A percentile compares a stretch with the other conserved stretches of the same genome.
These are phyloP conservation scores for Phialophora macrospora DNA, from an alignment of 2,329 filamentous ascomycete species.

Conservation along the genomic window DNA sequence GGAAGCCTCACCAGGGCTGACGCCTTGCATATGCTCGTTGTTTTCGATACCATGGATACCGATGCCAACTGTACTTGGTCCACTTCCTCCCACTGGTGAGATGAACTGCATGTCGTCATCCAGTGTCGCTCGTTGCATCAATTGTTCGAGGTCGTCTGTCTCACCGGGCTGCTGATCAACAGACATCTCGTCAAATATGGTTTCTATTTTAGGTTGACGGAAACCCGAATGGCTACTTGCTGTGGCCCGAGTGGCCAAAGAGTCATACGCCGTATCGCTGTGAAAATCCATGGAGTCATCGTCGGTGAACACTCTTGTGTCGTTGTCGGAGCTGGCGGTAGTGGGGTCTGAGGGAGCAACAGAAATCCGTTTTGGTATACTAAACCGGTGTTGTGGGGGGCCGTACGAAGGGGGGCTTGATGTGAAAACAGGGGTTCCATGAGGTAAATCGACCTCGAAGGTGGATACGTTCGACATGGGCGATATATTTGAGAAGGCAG, in stretches of 20 bases:
- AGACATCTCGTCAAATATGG: constrained; percentile 63
- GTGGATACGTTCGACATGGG: constrained; percentile 41
- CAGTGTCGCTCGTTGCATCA: constrained; percentile 36
- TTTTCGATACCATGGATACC: constrained; percentile 30
- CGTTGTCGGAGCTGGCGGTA: constrained; percentile 64
- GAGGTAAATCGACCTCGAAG: constrained; percentile 42
- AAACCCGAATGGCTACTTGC: constrained; percentile 58
- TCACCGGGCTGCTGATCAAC: constrained; percentile 20
- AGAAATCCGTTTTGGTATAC: constrained; percentile 57
- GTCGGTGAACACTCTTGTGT: constrained; percentile 62
- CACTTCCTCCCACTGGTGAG: constrained; percentile 1
- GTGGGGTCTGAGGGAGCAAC: constrained; percentile 63
- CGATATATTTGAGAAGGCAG: constrained; percentile 37
- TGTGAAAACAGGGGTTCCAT: constrained; percentile 37
- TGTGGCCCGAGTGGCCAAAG: constrained; percentile 64
- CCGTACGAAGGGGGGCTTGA: constrained; percentile 35
- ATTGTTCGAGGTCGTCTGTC: constrained; percentile 25
- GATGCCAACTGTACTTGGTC: constrained; percentile 26
- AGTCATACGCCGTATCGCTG: constrained; percentile 67
- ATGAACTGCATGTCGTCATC: constrained; percentile 18
- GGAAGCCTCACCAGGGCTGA: constrained; percentile 27
- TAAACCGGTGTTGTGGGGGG: constrained; percentile 29
- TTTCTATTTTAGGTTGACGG: constrained; percentile 64
- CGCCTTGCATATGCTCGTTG: constrained; percentile 16
- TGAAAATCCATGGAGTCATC: constrained; percentile 66